phyloP scores from a whole-genome alignment of 495 filamentous ascomycete genomes.

The Viridothelium virens region DNA sequence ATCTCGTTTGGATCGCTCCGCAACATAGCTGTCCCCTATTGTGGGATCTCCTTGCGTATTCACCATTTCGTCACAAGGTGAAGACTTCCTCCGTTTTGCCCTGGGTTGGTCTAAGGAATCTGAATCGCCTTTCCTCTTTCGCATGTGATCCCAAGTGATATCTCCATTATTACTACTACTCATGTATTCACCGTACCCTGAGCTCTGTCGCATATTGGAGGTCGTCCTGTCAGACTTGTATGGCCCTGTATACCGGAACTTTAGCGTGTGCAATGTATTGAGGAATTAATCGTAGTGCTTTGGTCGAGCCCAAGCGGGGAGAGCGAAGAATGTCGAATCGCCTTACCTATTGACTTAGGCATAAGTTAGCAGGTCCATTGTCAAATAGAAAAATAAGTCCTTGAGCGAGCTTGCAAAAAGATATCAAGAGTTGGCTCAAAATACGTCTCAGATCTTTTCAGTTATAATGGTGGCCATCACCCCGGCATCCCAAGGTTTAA shows the following conservation, averaged over 20 bases:
- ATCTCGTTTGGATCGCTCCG: neutral
- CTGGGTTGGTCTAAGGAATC: neutral
- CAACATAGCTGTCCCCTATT: neutral
- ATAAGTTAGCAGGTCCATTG: neutral
- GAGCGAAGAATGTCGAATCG: neutral
- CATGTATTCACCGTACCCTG: neutral
- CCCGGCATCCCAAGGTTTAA: conserved; percentile 18
- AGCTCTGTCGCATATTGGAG: neutral
- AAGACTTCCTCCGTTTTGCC: neutral
- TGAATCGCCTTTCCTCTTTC: neutral
- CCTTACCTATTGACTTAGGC: neutral
- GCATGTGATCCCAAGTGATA: neutral
- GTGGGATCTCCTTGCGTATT: neutral
- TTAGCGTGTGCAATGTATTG: neutral
- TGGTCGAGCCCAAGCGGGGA: neutral
- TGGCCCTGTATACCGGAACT: neutral
- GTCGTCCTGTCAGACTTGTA: neutral
- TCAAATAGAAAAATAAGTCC: neutral
- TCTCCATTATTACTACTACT: neutral
- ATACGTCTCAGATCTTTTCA: conserved; percentile 52
- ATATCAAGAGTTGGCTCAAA: neutral
- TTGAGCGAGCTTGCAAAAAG: neutral
- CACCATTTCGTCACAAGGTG: neutral
- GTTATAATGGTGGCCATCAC: conserved; percentile 33
- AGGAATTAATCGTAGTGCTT: neutral